Evolutionary conservation across 139 green algal species (phyloP).

Genomic region (Gonium pectorale): DNA sequence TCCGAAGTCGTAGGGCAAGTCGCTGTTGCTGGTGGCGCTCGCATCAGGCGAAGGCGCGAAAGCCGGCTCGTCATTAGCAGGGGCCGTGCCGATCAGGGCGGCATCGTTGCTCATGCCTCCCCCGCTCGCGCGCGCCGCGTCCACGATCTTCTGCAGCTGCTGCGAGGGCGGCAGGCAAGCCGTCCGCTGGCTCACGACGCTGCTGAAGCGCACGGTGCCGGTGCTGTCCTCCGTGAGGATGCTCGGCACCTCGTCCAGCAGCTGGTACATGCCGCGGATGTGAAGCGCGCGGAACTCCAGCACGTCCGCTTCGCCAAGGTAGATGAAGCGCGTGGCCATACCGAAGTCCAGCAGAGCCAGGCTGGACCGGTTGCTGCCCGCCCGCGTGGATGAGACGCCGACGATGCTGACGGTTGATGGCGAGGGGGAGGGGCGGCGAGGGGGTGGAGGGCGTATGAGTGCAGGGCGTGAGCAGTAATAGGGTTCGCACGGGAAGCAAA

Average conservation of each 20-base stretch:
- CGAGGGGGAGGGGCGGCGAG: too few species aligned
- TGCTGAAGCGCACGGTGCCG: slow-evolving; percentile 20
- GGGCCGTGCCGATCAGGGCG: not conserved
- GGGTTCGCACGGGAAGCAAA: too few species aligned
- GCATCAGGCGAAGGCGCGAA: not conserved
- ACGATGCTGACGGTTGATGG: not conserved
- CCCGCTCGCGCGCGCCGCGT: not conserved
- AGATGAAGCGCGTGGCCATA: not conserved
- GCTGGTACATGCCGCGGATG: not conserved
- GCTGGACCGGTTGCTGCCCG: too few species aligned
- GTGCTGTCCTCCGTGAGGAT: not conserved
- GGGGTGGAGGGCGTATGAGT: too few species aligned
- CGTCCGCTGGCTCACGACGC: not conserved
- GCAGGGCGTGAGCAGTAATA: too few species aligned
- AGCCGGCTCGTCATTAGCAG: not conserved
- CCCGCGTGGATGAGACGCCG: too few species aligned
- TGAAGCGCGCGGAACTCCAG: not conserved
- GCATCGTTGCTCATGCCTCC: not conserved
- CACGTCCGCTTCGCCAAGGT: rapidly evolving
- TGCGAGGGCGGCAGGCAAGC: not conserved
- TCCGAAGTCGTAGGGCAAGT: not conserved
- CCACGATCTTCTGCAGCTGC: not conserved
- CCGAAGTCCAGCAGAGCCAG: not conserved
- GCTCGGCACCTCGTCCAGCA: not conserved
- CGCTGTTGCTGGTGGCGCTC: not conserved